phyloP scores from a whole-genome alignment of 805 yeast genomes.

The Metschnikowia vanudenii region DNA sequence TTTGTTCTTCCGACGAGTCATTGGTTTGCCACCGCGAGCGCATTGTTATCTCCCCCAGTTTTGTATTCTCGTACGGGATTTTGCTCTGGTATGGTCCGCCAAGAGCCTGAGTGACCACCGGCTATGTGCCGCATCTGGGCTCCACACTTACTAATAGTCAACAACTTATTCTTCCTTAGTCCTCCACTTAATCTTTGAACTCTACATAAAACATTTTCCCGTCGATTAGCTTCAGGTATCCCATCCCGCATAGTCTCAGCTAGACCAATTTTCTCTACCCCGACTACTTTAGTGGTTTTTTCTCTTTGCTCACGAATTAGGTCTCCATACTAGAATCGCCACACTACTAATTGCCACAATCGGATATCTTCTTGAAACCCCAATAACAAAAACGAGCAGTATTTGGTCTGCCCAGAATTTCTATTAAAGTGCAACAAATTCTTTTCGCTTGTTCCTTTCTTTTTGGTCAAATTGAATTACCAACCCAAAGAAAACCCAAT shows the following conservation, averaged over 20 bases:
- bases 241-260: background rate
- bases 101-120: background rate
- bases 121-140: background rate
- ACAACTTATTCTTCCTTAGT: background rate
- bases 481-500: too few relatives aligned
- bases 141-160: background rate
- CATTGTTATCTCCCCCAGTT: background rate
- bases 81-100: background rate
- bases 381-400: background rate
- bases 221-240: too few relatives aligned
- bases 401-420: background rate
- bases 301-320: constrained; percentile 1
- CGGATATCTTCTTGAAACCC: background rate
- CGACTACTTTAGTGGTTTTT: background rate
- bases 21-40: background rate
- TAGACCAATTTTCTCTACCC: background rate
- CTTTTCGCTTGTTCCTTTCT: too few relatives aligned
- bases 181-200: background rate
- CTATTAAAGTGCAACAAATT: too few relatives aligned
- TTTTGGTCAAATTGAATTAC: too few relatives aligned
- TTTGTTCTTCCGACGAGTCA: background rate
- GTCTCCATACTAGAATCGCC: constrained; percentile 5
- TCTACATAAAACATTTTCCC: background rate
- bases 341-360: constrained; percentile 1
- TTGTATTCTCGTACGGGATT: background rate